Base-by-base conservation (phyloP, 306 rosid species). In the Cucumis hystrix region DNA sequence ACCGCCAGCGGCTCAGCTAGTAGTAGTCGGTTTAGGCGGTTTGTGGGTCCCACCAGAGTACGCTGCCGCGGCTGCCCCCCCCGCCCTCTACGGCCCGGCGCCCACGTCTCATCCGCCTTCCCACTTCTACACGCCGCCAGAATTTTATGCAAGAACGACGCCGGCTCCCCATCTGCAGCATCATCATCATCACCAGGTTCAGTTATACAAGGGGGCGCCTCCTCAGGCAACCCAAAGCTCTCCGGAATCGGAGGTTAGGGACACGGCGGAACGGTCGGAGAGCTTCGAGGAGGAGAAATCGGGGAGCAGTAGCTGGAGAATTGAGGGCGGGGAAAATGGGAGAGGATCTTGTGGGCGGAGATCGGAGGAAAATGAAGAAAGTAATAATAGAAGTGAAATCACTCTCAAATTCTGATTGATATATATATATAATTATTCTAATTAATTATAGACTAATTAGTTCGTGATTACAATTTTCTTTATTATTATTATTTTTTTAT, bases 31-130 rank as follows among this genome's bases (percentile, higher is more conserved):
- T 72, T 20, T 73, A 12, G 97, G 99, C 21, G 94, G 99, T 30
- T 86, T 96, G 45, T 96, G 99, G 99, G 99, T 96, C 73, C 96
- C 91, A 59, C 96, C 88, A 8, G 99, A 96, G 81, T 96, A 96
- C 65, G 96, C 92, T 4, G 83, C 82, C 1, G 85, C 80, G 9
- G 85, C 92, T 10, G 83, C 86, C 8, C 76, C 87, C 10, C 66
- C 92, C 2, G 82, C 96, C 16, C 86, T 96, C 39, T 91, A 96
- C 71, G 83, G 96, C 20, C 84, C 88, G 5, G 93, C 88, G 74
- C 83, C 91, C 8, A 37, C 85, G 12, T 83, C 97, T 20, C 77
- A 73, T 52, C 77, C 61, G 14, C 11, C 77, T 17, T 52, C 77
- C 43, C 98, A 89, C 82, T 92, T 87, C 82, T 92, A 95, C 54